Evolutionary conservation across 129 eudicot genomes (phyloP).

Genomic region (Apium graveolens): DNA sequence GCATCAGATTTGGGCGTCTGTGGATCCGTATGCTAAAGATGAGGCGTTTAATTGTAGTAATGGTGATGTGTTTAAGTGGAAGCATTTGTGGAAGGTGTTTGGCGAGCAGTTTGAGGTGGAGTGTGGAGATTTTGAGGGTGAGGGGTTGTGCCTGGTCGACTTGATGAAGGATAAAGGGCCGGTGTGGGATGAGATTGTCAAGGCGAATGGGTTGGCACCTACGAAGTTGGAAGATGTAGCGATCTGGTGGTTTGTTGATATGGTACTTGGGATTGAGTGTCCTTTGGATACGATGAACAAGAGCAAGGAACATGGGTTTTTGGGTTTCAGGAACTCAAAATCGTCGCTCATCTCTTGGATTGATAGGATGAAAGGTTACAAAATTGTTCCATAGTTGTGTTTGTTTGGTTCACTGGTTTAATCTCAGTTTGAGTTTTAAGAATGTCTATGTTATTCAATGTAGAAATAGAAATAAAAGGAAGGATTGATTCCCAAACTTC

Average conservation of each 20-base stretch:
- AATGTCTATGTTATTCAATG: neutral
- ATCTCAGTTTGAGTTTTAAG: too few relatives aligned
- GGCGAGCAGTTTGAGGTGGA: slow-evolving; percentile 70
- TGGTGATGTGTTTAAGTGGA: slow-evolving; percentile 91
- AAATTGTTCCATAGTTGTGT: slow-evolving; percentile 52
- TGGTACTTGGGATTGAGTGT: slow-evolving; percentile 21
- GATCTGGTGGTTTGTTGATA: slow-evolving; percentile 70
- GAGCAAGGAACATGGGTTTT: slow-evolving; percentile 84
- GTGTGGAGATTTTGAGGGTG: slow-evolving; percentile 48
- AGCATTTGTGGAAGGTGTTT: slow-evolving; percentile 73
- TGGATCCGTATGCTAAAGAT: slow-evolving; percentile 53
- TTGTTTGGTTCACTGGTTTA: neutral
- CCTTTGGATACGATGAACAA: slow-evolving; percentile 63
- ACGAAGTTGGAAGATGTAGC: slow-evolving; percentile 69
- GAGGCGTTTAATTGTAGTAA: slow-evolving; percentile 80
- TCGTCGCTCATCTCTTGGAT: slow-evolving; percentile 60
- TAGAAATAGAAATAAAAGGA: slow-evolving; percentile 1
- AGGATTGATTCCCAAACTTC: neutral
- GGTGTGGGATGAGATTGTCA: slow-evolving; percentile 82
- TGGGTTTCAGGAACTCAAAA: slow-evolving; percentile 66
- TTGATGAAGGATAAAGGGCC: slow-evolving; percentile 69
- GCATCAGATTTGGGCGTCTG: slow-evolving; percentile 88
- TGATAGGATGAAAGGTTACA: slow-evolving; percentile 62
- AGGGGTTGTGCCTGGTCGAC: slow-evolving; percentile 41
- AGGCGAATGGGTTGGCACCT: slow-evolving; percentile 37